Evolutionary conservation across 805 yeast genomes (phyloP), one percentile per base, ranked within the genome.

Genomic region (Danielia oregonensis): DNA sequence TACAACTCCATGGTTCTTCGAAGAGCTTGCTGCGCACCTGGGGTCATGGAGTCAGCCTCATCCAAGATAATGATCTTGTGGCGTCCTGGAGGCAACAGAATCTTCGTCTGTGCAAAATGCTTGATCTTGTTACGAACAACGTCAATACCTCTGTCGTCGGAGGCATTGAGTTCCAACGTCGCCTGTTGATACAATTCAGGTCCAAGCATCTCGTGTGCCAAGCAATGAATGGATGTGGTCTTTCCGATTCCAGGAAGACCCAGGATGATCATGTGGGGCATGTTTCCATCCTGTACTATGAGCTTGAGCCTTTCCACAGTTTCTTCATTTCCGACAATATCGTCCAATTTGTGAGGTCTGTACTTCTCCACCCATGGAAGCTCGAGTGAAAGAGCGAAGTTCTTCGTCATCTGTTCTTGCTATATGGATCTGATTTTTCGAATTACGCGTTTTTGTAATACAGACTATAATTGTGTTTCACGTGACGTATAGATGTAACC

Each of bases 211-310:
- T 85, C 95, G 33, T 77, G 73, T 0, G 97, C 97, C 18, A 93
- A 72, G 63, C 97, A 89, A 41, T 85, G 86, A 5, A 93, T 78
- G 2, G 96, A 83, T 0, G 98, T 93, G 2, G 98, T 93, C 57
- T 93, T 93, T 26, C 98, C 98, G 36, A 93, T 91, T 48, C 98
- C 98, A 2, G 98, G 98, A 29, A 87, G 65, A 3, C 98, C 95
- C n/a, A 93, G 82, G 29, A 93, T 84, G 49, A 93, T 89, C 75
- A 93, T 69, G 61, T 93, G 96, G 1, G 98, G 97, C 86, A 93
- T 83, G 61, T 93, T 93, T 21, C 98, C 98, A 51, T 89, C 96
- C 30, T 74, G 63, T 4, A 94, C 96, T 33, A 93, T 89, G 40
- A 86, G 76, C 50, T 82, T 76, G 35, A 93, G 69, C 24, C 97